Evolutionary conservation across 2,329 filamentous ascomycete species (phyloP).

Genomic region (Fusarium nodosum): DNA sequence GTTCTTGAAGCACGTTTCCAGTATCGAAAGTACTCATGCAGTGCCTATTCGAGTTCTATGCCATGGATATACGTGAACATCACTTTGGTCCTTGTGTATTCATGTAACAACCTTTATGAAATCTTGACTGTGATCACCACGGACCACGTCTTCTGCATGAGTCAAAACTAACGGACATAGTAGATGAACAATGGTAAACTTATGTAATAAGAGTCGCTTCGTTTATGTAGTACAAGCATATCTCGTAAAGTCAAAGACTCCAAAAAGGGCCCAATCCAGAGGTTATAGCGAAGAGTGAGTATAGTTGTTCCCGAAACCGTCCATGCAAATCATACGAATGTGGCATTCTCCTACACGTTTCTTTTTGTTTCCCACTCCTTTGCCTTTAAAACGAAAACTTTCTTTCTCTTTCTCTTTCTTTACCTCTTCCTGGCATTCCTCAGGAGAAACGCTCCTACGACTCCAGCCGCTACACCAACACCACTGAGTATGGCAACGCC

Average conservation of each 20-base stretch:
- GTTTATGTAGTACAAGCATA: conserved; percentile 47
- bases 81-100: too few species aligned
- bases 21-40: neutral
- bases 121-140: neutral
- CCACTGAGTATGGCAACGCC: conserved; percentile 96
- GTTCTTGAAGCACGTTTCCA: neutral
- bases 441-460: conserved; percentile 89
- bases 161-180: too few species aligned
- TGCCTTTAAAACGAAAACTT: neutral
- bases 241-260: conserved; percentile 43
- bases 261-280: conserved; percentile 30
- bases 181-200: conserved; percentile 20
- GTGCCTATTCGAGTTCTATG: too few species aligned
- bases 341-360: conserved; percentile 13
- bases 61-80: too few species aligned
- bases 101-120: neutral
- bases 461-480: conserved; percentile 91
- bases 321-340: conserved; percentile 26
- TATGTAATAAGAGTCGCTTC: conserved; percentile 37
- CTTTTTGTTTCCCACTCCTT: neutral
- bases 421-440: conserved; percentile 76
- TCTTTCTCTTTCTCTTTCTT: conserved; percentile 13
- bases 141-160: neutral
- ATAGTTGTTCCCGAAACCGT: conserved; percentile 33
- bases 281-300: conserved; percentile 31